Base-by-base conservation (phyloP, 139 green algal genomes). In the Coelastrella sp. region DNA sequence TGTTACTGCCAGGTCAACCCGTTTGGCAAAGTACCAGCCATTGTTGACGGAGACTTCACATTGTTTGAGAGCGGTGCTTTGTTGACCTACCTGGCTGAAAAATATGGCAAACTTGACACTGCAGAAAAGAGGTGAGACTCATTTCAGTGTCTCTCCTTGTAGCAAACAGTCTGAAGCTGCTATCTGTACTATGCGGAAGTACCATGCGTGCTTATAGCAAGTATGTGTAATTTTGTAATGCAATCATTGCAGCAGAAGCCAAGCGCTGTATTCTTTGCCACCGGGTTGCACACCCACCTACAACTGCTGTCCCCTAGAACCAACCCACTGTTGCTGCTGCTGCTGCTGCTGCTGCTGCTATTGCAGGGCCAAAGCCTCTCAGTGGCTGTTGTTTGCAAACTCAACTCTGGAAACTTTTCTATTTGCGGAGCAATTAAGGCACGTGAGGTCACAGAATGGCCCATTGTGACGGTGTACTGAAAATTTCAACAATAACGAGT, bases 311-410 rank as follows among this genome's bases (percentile, higher is more conserved):
- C n/a, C n/a, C n/a, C n/a, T n/a, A n/a, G n/a, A n/a, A n/a, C n/a
- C n/a, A n/a, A n/a, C n/a, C n/a, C n/a, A n/a, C 57, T 66, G 57
- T n/a, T 66, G 57, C 57, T 2, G 21, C 57, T 66, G 57, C 57
- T 9, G 2, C 64, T 73, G 64, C 64, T 79, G 71, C 45, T 27
- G 19, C 67, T n/a, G 2, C 1, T 48, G 3, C 8, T 43, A 1
- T 9, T 68, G 48, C 73, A 81, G 73, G 30, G 81, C 81, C 13
- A 45, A 32, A 15, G 82, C 82, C 0, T 37, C 82, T 2, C 59
- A 82, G 59, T 87, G 83, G 87, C 32, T 82, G 27, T 62, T 88
- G 27, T 90, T 90, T 79, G 87, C 87, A 63, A 90, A 90, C 87
- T 72, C 60, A 40, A 90, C 87, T 13, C 62, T 90, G 32, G 63